Base-by-base conservation (phyloP, 1,284 basidiomycete species). In the Leccinum pseudoinsigne region DNA sequence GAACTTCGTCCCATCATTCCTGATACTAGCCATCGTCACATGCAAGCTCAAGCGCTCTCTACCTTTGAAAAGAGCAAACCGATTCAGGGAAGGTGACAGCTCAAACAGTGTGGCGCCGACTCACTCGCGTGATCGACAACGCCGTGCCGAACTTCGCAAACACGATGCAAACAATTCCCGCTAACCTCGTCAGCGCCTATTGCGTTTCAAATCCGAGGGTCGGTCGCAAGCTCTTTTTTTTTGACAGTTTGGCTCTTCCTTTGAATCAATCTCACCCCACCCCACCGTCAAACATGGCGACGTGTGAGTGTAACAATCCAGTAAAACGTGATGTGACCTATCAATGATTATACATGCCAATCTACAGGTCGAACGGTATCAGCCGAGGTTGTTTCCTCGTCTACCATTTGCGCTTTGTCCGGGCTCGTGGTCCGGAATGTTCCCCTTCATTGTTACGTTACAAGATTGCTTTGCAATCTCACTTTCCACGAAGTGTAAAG, bases 61-160 rank as follows among this genome's bases (percentile, higher is more conserved):
- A 11, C n/a, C 42, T 23, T 23, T 26, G 23, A 26, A 16, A 42
- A 59, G 16, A 53, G 42, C 18, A 21, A 21, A 10, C 18, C 45
- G 2, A 47, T 21, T 47, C 45, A 47, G 45, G 45, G 18, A 47
- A 21, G 42, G 45, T 47, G 45, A 47, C 51, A 53, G 26, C 51
- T 26, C 51, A 53, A 53, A 47, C 45, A 11, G 45, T 47, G 51
- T 53, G 51, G 51, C 51, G 51, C 51, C 51, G 51, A 53, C 51
- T 51, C 18, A 36, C 18, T 56, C 64, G 70, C 58, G 57, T 69
- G 68, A 66, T 31, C 59, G 55, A 56, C 55, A 16, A 5, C 26
- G 18, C 34, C n/a, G 5, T 47, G 45, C 45, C 51, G 51, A 26
- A 10, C 21, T 7, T 56, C 56, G 62, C 54, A 51, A 67, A 28